These are phyloP conservation scores for Zasmidium cellare DNA, from an alignment of 2,329 filamentous ascomycete species.

Conservation along the genomic window DNA sequence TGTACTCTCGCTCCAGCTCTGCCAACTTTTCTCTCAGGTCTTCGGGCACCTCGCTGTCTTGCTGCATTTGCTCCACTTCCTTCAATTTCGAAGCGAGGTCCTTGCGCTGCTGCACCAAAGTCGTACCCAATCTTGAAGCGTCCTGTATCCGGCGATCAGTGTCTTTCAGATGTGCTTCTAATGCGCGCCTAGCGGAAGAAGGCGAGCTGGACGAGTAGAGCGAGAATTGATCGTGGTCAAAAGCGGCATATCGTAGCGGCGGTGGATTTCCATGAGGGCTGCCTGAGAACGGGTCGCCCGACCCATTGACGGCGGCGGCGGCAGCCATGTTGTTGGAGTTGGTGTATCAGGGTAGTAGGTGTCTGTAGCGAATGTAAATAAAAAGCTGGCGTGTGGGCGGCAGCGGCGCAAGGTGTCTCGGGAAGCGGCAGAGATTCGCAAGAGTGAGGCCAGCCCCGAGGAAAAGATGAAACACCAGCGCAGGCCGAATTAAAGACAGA, in stretches of 20 bases:
- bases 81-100: conserved; percentile 78
- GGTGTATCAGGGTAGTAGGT: conserved; percentile 9
- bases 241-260: conserved; percentile 74
- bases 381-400: not conserved
- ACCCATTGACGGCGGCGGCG: conserved; percentile 41
- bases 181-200: conserved; percentile 79
- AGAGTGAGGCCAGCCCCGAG: not conserved
- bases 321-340: conserved; percentile 41
- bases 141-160: conserved; percentile 90
- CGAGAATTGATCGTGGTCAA: conserved; percentile 74
- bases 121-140: conserved; percentile 82
- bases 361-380: conserved; percentile 7
- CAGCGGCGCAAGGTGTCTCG: conserved; percentile 13
- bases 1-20: conserved; percentile 92
- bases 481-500: not conserved
- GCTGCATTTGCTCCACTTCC: conserved; percentile 77
- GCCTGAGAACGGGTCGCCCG: conserved; percentile 46
- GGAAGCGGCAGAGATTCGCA: conserved; percentile 7
- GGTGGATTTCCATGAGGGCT: conserved; percentile 32
- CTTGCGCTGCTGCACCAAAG: conserved; percentile 82
- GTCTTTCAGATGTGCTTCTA: conserved; percentile 89
- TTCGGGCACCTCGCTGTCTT: conserved; percentile 66
- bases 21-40: conserved; percentile 80
- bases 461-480: not conserved
- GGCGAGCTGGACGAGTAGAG: conserved; percentile 77